phyloP scores from a whole-genome alignment of 1,139 yeast genomes.

The Yamadazyma pseudoaaseri region DNA sequence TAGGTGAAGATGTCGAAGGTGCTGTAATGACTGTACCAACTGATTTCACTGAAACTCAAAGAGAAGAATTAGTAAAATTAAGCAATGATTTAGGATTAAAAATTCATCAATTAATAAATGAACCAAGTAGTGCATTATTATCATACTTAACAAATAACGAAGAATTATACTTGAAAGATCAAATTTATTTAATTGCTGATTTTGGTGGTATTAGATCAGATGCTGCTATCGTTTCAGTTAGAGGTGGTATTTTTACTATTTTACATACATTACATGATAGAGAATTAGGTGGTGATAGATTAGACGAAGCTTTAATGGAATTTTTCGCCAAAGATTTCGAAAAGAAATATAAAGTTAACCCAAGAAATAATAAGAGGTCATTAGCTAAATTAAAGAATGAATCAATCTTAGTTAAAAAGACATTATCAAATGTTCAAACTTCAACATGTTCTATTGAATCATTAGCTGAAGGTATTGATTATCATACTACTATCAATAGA shows the following conservation, averaged over 20 bases:
- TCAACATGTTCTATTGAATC: constrained; percentile 95
- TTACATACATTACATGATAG: constrained; percentile 83
- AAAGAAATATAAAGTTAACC: constrained; percentile 81
- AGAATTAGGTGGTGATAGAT: constrained; percentile 82
- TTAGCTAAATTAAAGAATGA: constrained; percentile 86
- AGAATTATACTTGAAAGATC: constrained; percentile 62
- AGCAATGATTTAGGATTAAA: constrained; percentile 73
- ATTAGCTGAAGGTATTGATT: constrained; percentile 90
- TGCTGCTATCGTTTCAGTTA: constrained; percentile 88
- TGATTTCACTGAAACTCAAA: constrained; percentile 75
- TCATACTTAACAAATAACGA: constrained; percentile 65
- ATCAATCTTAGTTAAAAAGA: constrained; percentile 83
- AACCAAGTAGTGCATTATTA: constrained; percentile 89
- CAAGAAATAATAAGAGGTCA: constrained; percentile 79
- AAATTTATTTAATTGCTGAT: constrained; percentile 88
- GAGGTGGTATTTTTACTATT: constrained; percentile 91
- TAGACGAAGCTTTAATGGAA: constrained; percentile 80
- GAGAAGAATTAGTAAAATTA: constrained; percentile 58
- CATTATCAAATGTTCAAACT: constrained; percentile 84
- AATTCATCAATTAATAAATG: constrained; percentile 85
- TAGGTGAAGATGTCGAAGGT: constrained; percentile 78
- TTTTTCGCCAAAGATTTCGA: constrained; percentile 91
- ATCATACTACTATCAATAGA: constrained; percentile 90
- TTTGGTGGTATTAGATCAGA: constrained; percentile 97
- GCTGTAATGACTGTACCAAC: constrained; percentile 92